Conservation (phyloP, 768 basidiomycete species). For the Boletus rufocinnamomeus region DNA sequence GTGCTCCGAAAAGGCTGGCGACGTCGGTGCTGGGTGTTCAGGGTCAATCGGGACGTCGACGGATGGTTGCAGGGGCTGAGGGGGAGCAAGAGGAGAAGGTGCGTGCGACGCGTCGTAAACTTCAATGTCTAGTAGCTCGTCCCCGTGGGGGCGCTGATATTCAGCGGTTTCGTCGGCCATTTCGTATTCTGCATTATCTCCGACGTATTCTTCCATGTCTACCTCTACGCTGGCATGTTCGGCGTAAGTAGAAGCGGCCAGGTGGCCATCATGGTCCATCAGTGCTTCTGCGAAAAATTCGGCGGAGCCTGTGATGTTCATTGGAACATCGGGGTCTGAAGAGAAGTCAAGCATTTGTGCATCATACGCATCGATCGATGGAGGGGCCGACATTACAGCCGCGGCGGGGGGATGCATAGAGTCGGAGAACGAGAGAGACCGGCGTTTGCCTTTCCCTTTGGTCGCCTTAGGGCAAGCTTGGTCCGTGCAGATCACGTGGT, state of each 20-base stretch:
- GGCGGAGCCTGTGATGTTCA: constrained; percentile 47
- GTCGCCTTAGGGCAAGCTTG: constrained; percentile 32
- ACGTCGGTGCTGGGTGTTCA: constrained; percentile 8
- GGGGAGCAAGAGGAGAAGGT: constrained; percentile 30
- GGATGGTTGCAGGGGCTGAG: constrained; percentile 17
- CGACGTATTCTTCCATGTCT: constrained; percentile 62
- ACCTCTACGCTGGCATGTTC: constrained; percentile 55
- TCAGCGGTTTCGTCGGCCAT: constrained; percentile 38
- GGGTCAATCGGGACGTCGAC: constrained; percentile 21
- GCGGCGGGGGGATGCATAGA: constrained; percentile 18
- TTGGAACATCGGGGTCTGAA: constrained; percentile 58
- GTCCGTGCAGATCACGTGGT: constrained; percentile 36
- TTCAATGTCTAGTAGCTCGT: constrained; percentile 42
- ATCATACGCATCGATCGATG: constrained; percentile 54
- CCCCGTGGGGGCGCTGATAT: constrained; percentile 22
- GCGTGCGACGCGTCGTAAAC: constrained; percentile 42
- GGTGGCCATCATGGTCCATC: constrained; percentile 61
- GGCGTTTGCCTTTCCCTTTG: constrained; percentile 17
- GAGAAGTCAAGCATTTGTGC: constrained; percentile 65
- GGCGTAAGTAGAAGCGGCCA: constrained; percentile 24
- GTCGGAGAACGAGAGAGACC: constrained; percentile 16
- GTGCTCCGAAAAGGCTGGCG: constrained; percentile 9
- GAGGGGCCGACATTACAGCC: constrained; percentile 29
- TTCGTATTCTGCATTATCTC: constrained; percentile 52
- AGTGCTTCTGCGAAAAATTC: constrained; percentile 53